Evolutionary conservation across 805 yeast species (phyloP).

Genomic region (Pichia nanzhaoensis): DNA sequence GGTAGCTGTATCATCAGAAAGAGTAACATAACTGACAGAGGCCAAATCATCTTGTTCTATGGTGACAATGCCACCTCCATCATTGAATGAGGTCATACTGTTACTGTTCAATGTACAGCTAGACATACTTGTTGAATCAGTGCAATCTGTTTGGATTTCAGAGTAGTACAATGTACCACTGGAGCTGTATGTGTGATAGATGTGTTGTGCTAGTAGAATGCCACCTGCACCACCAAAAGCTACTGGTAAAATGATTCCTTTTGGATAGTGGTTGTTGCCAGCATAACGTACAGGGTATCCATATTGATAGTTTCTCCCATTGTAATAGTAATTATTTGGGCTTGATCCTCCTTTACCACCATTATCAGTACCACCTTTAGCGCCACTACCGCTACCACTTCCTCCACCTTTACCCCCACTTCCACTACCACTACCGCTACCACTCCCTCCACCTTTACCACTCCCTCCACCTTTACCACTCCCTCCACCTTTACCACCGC

Average conservation of each 20-base stretch:
- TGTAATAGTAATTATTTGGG: not conserved
- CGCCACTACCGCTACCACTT: not conserved
- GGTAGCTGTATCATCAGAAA: too few relatives aligned
- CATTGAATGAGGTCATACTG: too few relatives aligned
- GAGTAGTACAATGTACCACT: conserved; percentile 9
- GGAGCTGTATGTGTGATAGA: conserved; percentile 13
- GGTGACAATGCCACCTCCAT: too few relatives aligned
- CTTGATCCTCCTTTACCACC: too few relatives aligned
- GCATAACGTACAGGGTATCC: conserved; percentile 9
- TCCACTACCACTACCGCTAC: not conserved
- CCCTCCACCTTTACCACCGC: not conserved
- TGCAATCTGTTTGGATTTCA: conserved; percentile 12
- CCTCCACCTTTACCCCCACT: not conserved
- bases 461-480: not conserved
- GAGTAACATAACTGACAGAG: too few relatives aligned
- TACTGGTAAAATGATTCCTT: conserved; percentile 10
- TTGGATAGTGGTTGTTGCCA: conserved; percentile 11
- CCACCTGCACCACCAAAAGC: conserved; percentile 9
- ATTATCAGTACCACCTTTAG: not conserved
- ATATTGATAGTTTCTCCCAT: conserved; percentile 4
- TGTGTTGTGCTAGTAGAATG: conserved; percentile 7
- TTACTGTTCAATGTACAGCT: not conserved
- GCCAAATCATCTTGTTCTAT: too few relatives aligned
- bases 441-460: not conserved
- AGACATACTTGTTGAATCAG: not conserved